Evolutionary conservation across 805 yeast species (phyloP), one percentile per base, ranked within the genome.

Genomic region (Nakazawaea peltata): DNA sequence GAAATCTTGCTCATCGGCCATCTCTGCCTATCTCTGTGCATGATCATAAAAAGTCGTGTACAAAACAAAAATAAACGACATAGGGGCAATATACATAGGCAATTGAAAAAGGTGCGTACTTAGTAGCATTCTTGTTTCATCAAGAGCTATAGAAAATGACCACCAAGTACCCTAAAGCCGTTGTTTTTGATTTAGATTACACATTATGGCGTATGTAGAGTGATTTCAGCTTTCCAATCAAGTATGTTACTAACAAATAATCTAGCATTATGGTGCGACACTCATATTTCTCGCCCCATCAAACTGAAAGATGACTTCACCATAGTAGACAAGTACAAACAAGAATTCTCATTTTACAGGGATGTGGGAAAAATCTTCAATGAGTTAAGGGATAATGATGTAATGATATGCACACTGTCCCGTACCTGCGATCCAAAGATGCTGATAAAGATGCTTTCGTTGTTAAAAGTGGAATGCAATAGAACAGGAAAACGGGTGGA

Each of bases 371-470:
- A 61, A 11, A 79, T 86, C 8, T 56, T 86, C 12, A 47, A 51
- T 10, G 78, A 74, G 37, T 56, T 86, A 37, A 55, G 57, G 21
- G 56, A 56, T 1, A 57, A 72, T 14, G 55, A 57, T 2, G 76
- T 78, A 6, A 56, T 53, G 23, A 66, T 83, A 1, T 67, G 80
- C 19, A 76, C 80, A 3, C 95, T 95, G 0, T 79, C 90, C 18
- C 63, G 95, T 45, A 86, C 96, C 0, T 72, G 74, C 41, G 73
- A 85, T 1, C 94, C 95, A 0, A 63, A 69, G n/a, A 60, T 81
- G n/a, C 95, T 95, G 2, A 64, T 65, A 43, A 71, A 74, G 36
- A 54, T 86, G 49, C 56, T 85, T 34, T 60, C 66, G 7, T 53
- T 67, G 38, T 63, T 81, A 24, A 63, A 67, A 25, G 56, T 85